phyloP scores from a whole-genome alignment of 2,329 filamentous ascomycete genomes.

The Plenodomus tracheiphilus region DNA sequence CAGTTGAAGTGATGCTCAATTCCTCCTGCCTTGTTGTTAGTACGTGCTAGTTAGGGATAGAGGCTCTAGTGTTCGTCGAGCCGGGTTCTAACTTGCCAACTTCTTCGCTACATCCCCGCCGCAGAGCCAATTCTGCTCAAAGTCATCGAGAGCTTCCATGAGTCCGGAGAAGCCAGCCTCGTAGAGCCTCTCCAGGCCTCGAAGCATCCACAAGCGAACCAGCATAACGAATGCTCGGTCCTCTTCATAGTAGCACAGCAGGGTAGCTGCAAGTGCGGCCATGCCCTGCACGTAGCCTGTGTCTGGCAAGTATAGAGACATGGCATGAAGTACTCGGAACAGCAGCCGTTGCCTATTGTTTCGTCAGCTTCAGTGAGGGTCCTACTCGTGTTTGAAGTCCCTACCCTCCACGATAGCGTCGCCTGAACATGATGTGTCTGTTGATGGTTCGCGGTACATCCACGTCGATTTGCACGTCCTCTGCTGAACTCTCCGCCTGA shows the following conservation, averaged over 20 bases:
- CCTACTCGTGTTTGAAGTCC: slow-evolving; percentile 3
- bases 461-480: slow-evolving; percentile 95
- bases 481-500: slow-evolving; percentile 74
- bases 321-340: slow-evolving; percentile 88
- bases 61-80: not conserved
- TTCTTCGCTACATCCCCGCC: slow-evolving; percentile 78
- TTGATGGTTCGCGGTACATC: slow-evolving; percentile 95
- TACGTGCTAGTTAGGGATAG: not conserved
- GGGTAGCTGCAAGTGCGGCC: slow-evolving; percentile 87
- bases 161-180: slow-evolving; percentile 81
- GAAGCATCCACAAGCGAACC: slow-evolving; percentile 87
- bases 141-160: slow-evolving; percentile 82
- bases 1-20: slow-evolving; percentile 79
- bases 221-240: slow-evolving; percentile 95
- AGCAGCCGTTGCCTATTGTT: slow-evolving; percentile 70
- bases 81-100: slow-evolving; percentile 61
- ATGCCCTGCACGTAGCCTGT: slow-evolving; percentile 98
- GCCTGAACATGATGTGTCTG: slow-evolving; percentile 95
- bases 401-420: slow-evolving; percentile 80
- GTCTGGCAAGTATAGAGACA: slow-evolving; percentile 87
- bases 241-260: slow-evolving; percentile 96
- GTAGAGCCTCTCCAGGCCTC: slow-evolving; percentile 85
- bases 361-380: slow-evolving; percentile 16
- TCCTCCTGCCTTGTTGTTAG: slow-evolving; percentile 59
- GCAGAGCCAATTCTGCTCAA: slow-evolving; percentile 80